phyloP scores from a whole-genome alignment of 805 yeast species.

The Tetrapisispora nanseiensis region DNA sequence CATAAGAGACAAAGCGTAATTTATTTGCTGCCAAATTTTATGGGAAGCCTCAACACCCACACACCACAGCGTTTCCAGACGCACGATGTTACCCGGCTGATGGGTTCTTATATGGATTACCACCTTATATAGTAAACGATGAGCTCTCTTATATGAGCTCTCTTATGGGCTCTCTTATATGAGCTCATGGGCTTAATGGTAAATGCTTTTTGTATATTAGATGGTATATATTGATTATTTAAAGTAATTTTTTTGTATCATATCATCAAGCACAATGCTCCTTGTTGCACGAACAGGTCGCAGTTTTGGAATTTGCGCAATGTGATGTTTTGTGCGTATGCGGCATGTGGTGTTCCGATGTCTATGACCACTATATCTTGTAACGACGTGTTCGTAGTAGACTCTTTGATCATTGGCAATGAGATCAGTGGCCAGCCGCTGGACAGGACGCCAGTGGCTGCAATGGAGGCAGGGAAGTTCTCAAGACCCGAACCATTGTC shows the following conservation, averaged over 20 bases:
- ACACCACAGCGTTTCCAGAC: no score
- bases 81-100: no score
- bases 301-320: slow-evolving; percentile 39
- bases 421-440: slow-evolving; percentile 57
- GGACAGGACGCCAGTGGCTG: slow-evolving; percentile 49
- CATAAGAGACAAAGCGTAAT: no score
- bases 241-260: neutral
- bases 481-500: slow-evolving; percentile 69
- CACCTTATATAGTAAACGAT: no score
- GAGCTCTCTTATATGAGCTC: no score
- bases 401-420: slow-evolving; percentile 7
- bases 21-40: no score
- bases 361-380: slow-evolving; percentile 51
- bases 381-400: slow-evolving; percentile 3
- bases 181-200: no score
- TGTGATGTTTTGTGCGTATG: slow-evolving; percentile 33
- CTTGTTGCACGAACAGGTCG: slow-evolving; percentile 22
- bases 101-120: no score
- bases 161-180: no score
- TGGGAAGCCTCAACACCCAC: no score
- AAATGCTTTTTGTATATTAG: no score
- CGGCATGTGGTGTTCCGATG: slow-evolving; percentile 56
- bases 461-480: slow-evolving; percentile 29
- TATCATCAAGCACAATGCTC: slow-evolving; percentile 6
- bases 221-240: no score